A percentile compares a stretch with the other conserved stretches of the same genome.
These are phyloP conservation scores for Paramecium bursaria DNA, from an alignment of 73 alveolate species.

Conservation along the genomic window DNA sequence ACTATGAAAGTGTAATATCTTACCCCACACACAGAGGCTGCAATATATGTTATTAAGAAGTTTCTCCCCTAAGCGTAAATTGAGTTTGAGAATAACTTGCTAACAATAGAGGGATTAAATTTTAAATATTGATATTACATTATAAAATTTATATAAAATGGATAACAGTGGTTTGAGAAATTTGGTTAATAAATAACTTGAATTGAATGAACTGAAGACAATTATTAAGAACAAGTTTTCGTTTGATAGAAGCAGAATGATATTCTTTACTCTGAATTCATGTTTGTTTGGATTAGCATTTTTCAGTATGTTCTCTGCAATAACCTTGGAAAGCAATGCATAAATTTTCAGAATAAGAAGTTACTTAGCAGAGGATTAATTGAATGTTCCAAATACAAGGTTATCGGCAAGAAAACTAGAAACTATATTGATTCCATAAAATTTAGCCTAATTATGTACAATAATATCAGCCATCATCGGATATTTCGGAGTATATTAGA, in stretches of 20 bases:
- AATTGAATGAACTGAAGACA: slow-evolving; percentile 35
- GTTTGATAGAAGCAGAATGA: slow-evolving; percentile 56
- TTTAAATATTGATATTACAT: too few relatives aligned
- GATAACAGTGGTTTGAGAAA: too few relatives aligned
- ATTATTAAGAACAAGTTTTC: slow-evolving; percentile 46
- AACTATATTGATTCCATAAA: slow-evolving; percentile 48
- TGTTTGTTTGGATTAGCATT: slow-evolving; percentile 57
- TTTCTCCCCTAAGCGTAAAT: too few relatives aligned
- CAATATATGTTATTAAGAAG: too few relatives aligned
- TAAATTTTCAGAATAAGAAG: slow-evolving; percentile 57
- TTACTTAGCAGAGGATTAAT: slow-evolving; percentile 16
- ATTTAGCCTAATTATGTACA: slow-evolving; percentile 48
- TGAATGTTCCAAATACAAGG: background rate
- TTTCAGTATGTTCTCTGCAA: slow-evolving; percentile 50
- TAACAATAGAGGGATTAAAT: too few relatives aligned
- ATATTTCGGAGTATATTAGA: slow-evolving; percentile 48
- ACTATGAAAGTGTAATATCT: too few relatives aligned
- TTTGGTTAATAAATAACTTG: slow-evolving; percentile 38
- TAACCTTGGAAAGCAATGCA: slow-evolving; percentile 50
- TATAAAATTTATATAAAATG: too few relatives aligned
- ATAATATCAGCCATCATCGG: slow-evolving; percentile 45
- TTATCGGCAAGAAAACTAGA: slow-evolving; percentile 25
- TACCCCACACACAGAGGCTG: too few relatives aligned
- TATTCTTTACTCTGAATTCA: slow-evolving; percentile 42
- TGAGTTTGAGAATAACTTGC: too few relatives aligned